phyloP scores from a whole-genome alignment of 2,329 filamentous ascomycete genomes.

The Nannizziopsis barbatae region DNA sequence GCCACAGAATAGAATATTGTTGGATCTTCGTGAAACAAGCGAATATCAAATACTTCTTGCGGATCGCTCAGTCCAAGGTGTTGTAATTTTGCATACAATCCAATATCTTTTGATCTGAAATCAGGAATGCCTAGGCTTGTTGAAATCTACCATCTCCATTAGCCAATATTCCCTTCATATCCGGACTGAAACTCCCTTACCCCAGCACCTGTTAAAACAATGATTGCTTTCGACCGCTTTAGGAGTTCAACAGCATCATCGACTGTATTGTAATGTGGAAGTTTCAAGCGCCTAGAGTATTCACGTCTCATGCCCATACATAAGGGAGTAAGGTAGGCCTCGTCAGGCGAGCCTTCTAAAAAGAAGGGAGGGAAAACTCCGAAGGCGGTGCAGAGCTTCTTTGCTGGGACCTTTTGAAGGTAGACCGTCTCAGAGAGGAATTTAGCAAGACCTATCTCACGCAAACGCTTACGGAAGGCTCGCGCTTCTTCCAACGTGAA shows the following conservation, averaged over 20 bases:
- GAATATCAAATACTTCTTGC: slow-evolving; percentile 90
- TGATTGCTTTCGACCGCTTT: slow-evolving; percentile 64
- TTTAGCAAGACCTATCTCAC: slow-evolving; percentile 61
- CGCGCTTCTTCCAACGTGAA: slow-evolving; percentile 60
- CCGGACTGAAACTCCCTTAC: slow-evolving; percentile 25
- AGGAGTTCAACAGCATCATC: slow-evolving; percentile 77
- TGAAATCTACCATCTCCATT: slow-evolving; percentile 50
- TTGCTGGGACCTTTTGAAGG: slow-evolving; percentile 58
- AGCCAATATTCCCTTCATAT: slow-evolving; percentile 4
- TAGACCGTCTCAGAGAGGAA: slow-evolving; percentile 66
- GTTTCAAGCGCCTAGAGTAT: slow-evolving; percentile 67
- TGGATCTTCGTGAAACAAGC: slow-evolving; percentile 75
- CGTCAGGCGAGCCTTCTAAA: slow-evolving; percentile 60
- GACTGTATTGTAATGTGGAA: slow-evolving; percentile 68
- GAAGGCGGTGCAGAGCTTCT: slow-evolving; percentile 79
- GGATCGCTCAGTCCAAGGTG: slow-evolving; percentile 70
- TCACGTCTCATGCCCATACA: slow-evolving; percentile 69
- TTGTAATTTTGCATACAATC: slow-evolving; percentile 75
- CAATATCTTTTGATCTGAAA: slow-evolving; percentile 86
- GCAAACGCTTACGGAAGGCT: slow-evolving; percentile 58
- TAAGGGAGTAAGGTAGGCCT: slow-evolving; percentile 63
- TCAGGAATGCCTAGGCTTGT: slow-evolving; percentile 95
- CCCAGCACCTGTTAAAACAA: slow-evolving; percentile 88
- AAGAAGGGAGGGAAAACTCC: slow-evolving; percentile 62
- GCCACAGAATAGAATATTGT: slow-evolving; percentile 84